Conservation (phyloP, 1,139 yeast genomes). For the Kodamaea suecica region DNA sequence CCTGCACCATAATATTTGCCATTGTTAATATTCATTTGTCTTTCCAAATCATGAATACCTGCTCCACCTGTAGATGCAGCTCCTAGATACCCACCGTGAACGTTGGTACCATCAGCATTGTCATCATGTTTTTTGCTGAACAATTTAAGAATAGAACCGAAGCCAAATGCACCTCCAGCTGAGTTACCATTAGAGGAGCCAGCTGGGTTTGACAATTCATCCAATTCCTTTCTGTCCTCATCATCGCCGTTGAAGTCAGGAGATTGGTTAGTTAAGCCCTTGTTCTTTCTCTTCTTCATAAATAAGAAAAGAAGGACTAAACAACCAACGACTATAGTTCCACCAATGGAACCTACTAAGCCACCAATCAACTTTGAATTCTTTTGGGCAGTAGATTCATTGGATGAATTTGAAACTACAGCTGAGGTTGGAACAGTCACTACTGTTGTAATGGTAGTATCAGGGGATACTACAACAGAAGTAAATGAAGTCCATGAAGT, state of each 20-base stretch:
- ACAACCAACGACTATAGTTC: conserved; percentile 40
- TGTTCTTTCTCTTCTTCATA: conserved; percentile 31
- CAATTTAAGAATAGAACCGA: conserved; percentile 28
- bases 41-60: conserved; percentile 24
- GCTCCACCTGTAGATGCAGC: conserved; percentile 12
- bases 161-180: conserved; percentile 3
- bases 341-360: conserved; percentile 48
- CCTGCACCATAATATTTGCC: conserved; percentile 17
- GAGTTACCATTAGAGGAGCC: conserved; percentile 5
- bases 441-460: conserved; percentile 43
- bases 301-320: conserved; percentile 37
- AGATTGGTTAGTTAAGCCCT: conserved; percentile 38
- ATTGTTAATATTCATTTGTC: conserved; percentile 20
- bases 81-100: conserved; percentile 10
- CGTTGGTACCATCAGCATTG: conserved; percentile 2
- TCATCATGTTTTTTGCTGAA: conserved; percentile 21
- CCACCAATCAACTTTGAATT: conserved; percentile 47
- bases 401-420: conserved; percentile 9
- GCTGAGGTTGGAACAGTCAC: conserved; percentile 36
- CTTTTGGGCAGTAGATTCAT: conserved; percentile 19
- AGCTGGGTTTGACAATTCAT: conserved; percentile 4
- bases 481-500: conserved; percentile 23
- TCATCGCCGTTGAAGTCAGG: conserved; percentile 42
- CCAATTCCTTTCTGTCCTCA: conserved; percentile 11
- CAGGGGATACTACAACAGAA: conserved; percentile 24